Conservation (phyloP, 2,329 filamentous ascomycete species). For the Stemphylium lycopersici region DNA sequence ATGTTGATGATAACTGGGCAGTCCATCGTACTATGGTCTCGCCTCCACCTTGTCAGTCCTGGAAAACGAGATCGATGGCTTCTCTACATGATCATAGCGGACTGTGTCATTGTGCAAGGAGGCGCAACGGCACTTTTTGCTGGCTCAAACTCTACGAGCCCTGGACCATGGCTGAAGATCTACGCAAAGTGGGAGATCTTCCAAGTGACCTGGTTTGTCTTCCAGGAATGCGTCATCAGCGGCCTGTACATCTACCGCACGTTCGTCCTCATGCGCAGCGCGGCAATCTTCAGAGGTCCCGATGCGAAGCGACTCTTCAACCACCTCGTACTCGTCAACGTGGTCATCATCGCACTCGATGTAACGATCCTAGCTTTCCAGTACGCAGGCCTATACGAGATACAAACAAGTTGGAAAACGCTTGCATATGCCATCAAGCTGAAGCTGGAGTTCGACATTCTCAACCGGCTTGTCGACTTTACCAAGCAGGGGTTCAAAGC, state of each 20-base stretch:
- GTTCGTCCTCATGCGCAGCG: slow-evolving; percentile 46
- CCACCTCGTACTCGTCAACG: slow-evolving; percentile 48
- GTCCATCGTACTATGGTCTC: slow-evolving; percentile 65
- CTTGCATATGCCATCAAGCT: slow-evolving; percentile 54
- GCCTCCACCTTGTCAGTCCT: slow-evolving; percentile 37
- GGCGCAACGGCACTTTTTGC: slow-evolving; percentile 61
- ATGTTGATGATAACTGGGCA: slow-evolving; percentile 64
- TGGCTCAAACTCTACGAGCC: slow-evolving; percentile 49
- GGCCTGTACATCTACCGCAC: slow-evolving; percentile 60
- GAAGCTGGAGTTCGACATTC: slow-evolving; percentile 60
- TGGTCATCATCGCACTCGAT: slow-evolving; percentile 50
- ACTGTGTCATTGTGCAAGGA: slow-evolving; percentile 49
- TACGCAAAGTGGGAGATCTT: slow-evolving; percentile 46
- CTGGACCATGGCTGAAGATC: slow-evolving; percentile 10
- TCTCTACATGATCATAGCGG: slow-evolving; percentile 60
- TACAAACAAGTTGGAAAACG: slow-evolving; percentile 43
- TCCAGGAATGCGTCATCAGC: slow-evolving; percentile 45
- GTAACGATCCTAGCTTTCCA: slow-evolving; percentile 49
- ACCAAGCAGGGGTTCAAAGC: too few species aligned
- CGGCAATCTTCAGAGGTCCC: slow-evolving; percentile 10
- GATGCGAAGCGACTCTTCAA: slow-evolving; percentile 22
- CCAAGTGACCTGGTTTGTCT: slow-evolving; percentile 49
- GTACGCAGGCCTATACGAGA: slow-evolving; percentile 40
- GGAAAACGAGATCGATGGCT: slow-evolving; percentile 43
- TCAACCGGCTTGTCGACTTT: slow-evolving; percentile 45